phyloP scores from a whole-genome alignment of 305 asterid species.

The Fraxinus latifolia region DNA sequence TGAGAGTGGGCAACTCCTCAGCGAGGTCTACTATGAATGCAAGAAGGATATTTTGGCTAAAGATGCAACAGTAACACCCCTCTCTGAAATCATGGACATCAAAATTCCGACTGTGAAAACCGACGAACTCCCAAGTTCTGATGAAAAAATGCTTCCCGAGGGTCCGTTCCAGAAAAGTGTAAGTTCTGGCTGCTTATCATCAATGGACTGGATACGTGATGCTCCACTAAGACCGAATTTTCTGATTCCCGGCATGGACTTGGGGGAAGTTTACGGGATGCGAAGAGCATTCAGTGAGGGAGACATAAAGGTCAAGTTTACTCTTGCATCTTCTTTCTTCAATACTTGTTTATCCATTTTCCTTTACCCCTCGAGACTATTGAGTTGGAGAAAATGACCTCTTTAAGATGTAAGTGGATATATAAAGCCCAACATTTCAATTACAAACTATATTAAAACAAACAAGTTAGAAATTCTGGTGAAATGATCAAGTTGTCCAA shows the following conservation, averaged over 20 bases:
- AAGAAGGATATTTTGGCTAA: constrained; percentile 80
- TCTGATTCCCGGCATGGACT: constrained; percentile 68
- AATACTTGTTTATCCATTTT: background rate
- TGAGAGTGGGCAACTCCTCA: constrained; percentile 67
- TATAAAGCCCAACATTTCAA: background rate
- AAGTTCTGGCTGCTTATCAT: constrained; percentile 57
- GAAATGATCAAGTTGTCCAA: background rate
- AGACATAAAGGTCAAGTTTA: constrained; percentile 70
- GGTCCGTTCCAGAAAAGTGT: constrained; percentile 64
- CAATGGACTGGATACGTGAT: constrained; percentile 55
- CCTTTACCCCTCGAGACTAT: background rate
- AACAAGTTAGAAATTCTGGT: background rate
- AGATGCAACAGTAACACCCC: constrained; percentile 66
- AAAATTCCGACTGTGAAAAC: constrained; percentile 38
- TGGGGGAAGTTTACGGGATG: constrained; percentile 69
- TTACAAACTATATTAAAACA: background rate
- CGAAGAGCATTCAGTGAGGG: constrained; percentile 96
- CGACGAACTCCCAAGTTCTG: constrained; percentile 33
- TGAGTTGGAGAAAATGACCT: background rate
- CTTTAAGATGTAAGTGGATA: background rate
- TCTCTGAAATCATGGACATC: constrained; percentile 50
- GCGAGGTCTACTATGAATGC: constrained; percentile 87
- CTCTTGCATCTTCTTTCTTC: background rate
- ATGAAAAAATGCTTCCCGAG: constrained; percentile 35
- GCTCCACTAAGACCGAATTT: constrained; percentile 57